Percentiles rank a stretch among this genome's conserved stretches.
phyloP scores from a whole-genome alignment of 2,329 filamentous ascomycete species.

The Hysterium pulicare region DNA sequence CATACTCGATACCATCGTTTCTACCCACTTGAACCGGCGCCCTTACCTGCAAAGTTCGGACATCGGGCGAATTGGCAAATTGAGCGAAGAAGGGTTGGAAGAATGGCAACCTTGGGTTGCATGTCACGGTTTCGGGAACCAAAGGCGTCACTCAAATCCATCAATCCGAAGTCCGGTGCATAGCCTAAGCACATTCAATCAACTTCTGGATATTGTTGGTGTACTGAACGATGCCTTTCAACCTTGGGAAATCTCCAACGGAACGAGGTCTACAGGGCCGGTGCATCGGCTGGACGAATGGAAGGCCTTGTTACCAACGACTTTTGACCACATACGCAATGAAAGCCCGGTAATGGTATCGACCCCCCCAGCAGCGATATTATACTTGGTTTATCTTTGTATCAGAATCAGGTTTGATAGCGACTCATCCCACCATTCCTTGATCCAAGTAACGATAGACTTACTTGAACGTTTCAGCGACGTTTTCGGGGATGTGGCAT shows the following conservation, averaged over 20 bases:
- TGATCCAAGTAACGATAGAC: slow-evolving; percentile 16
- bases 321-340: slow-evolving; percentile 18
- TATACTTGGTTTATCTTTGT: slow-evolving; percentile 27
- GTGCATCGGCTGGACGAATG: slow-evolving; percentile 36
- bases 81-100: slow-evolving; percentile 65
- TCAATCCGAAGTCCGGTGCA: slow-evolving; percentile 30
- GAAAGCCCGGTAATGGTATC: slow-evolving; percentile 10
- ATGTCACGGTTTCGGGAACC: slow-evolving; percentile 36
- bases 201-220: slow-evolving; percentile 37
- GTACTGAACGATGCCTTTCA: slow-evolving; percentile 17
- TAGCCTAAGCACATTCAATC: slow-evolving; percentile 53
- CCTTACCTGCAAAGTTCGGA: slow-evolving; percentile 51
- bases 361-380: slow-evolving; percentile 25
- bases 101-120: slow-evolving; percentile 73
- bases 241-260: slow-evolving; percentile 13
- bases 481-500: slow-evolving; percentile 18
- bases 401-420: slow-evolving; percentile 16
- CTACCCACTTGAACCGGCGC: slow-evolving; percentile 49
- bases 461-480: slow-evolving; percentile 23
- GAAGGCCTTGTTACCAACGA: slow-evolving; percentile 27
- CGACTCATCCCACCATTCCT: slow-evolving; percentile 14
- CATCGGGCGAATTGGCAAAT: slow-evolving; percentile 44
- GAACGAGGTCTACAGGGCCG: slow-evolving; percentile 29
- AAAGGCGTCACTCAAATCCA: slow-evolving; percentile 14
- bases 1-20: slow-evolving; percentile 59